Conservation (phyloP, 306 rosid genomes). For the Albizia julibrissin region DNA sequence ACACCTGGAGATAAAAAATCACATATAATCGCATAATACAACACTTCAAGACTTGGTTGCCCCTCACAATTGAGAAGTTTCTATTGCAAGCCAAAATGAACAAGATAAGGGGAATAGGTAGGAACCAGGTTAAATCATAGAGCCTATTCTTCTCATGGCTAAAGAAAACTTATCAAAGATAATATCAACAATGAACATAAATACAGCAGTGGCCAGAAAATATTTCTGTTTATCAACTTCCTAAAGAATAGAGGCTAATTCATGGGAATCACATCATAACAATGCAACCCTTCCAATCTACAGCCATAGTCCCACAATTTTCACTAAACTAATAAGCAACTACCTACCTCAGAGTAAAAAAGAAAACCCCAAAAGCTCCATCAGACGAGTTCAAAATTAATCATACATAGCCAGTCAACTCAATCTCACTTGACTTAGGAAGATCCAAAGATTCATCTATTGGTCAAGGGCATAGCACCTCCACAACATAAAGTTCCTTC, state of each 20-base stretch:
- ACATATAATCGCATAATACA: neutral
- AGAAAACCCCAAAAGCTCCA: neutral
- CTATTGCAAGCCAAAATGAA: neutral
- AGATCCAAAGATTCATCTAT: neutral
- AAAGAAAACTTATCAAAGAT: neutral
- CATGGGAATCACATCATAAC: neutral
- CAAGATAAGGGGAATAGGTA: neutral
- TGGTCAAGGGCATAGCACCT: neutral
- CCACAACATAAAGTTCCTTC: neutral
- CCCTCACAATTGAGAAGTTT: neutral
- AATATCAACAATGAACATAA: neutral
- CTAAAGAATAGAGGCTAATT: neutral
- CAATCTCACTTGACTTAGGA: neutral
- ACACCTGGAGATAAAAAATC: neutral
- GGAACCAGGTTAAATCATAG: neutral
- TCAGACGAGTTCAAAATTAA: constrained; percentile 2
- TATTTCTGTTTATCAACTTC: neutral
- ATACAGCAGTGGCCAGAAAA: neutral
- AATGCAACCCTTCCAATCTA: neutral
- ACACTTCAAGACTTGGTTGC: neutral
- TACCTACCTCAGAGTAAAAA: neutral
- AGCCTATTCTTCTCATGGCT: neutral
- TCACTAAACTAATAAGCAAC: neutral
- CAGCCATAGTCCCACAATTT: neutral
- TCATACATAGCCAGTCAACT: neutral